Percentiles rank a stretch among this genome's conserved stretches.
These are phyloP conservation scores for Kluyveromyces dobzhanskii DNA, from an alignment of 805 yeast species.

Conservation along the genomic window DNA sequence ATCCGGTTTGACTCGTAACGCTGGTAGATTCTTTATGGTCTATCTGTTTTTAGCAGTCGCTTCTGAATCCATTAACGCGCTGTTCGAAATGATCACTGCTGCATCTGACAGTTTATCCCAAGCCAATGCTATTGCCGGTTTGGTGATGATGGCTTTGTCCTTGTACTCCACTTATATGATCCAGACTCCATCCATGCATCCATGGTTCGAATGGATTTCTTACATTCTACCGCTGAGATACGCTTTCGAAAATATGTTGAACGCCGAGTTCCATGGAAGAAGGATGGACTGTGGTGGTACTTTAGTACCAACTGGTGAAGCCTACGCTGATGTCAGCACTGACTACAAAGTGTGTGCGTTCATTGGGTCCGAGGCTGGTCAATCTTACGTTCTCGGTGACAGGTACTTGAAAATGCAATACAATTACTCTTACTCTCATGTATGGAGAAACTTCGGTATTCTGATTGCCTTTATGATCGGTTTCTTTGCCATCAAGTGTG, in stretches of 20 bases:
- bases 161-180: slow-evolving; percentile 57
- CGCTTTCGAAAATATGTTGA: slow-evolving; percentile 52
- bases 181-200: slow-evolving; percentile 48
- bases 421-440: slow-evolving; percentile 46
- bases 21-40: slow-evolving; percentile 48
- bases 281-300: slow-evolving; percentile 23
- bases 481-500: slow-evolving; percentile 14
- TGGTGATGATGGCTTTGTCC: slow-evolving; percentile 38
- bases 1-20: slow-evolving; percentile 38
- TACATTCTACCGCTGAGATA: slow-evolving; percentile 46
- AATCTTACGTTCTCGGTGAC: slow-evolving; percentile 47
- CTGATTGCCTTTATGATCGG: slow-evolving; percentile 37
- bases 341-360: slow-evolving; percentile 44
- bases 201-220: slow-evolving; percentile 60
- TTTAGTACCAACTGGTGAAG: slow-evolving; percentile 49
- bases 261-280: slow-evolving; percentile 50
- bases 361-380: slow-evolving; percentile 54
- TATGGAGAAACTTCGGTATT: slow-evolving; percentile 79
- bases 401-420: slow-evolving; percentile 42
- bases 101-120: slow-evolving; percentile 37
- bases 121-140: slow-evolving; percentile 52
- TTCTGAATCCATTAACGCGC: slow-evolving; percentile 23
- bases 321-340: slow-evolving; percentile 33
- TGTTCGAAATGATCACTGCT: slow-evolving; percentile 49
- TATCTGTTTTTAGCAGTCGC: slow-evolving; percentile 31